Base-by-base conservation (phyloP, 2,329 filamentous ascomycete species). In the Orbilia javanica region DNA sequence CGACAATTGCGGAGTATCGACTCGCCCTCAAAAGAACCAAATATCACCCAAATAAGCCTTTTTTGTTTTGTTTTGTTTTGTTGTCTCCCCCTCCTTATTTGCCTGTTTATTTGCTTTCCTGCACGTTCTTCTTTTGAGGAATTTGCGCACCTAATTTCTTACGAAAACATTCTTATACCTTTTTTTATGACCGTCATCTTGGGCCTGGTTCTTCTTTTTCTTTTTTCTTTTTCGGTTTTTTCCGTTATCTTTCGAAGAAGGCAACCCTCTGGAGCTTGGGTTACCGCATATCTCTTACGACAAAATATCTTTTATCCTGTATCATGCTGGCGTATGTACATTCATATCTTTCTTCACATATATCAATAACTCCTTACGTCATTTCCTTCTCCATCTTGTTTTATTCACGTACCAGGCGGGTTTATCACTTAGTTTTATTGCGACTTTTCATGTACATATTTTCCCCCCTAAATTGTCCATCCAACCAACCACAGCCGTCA, bases 291-390 rank as follows among this genome's bases (percentile, higher is more conserved):
- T 29, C 55, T 64, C 52, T 69, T 67, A 70, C 53, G 67, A 76
- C 79, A 60, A 66, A 79, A 80, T 63, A 73, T 65, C 15, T 52
- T 67, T 74, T 74, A 71, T 78, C 64, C 60, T 70, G 79, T 79
- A 70, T 79, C 73, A 78, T 76, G 73, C 75, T 79, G 63, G 64
- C 73, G 64, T 80, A 79, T 69, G 77, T 75, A 79, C 66, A 79
- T 73, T 75, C 44, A 52, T 15, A 44, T 62, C n/a, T 66, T 72
- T 76, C 52, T 44, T 60, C 46, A 60, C 62, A 67, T 76, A 75
- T 67, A 71, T 80, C 67, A 64, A 55, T 79, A 62, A 73, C 69
- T 67, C 57, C 73, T 53, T 65, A 64, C 69, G 73, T 76, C 46
- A 18, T 52, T 66, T 71, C 52, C 42, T 39, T 66, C 11, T 25